These are phyloP conservation scores for Aspergillus latus DNA, from an alignment of 2,329 filamentous ascomycete genomes.

Conservation along the genomic window DNA sequence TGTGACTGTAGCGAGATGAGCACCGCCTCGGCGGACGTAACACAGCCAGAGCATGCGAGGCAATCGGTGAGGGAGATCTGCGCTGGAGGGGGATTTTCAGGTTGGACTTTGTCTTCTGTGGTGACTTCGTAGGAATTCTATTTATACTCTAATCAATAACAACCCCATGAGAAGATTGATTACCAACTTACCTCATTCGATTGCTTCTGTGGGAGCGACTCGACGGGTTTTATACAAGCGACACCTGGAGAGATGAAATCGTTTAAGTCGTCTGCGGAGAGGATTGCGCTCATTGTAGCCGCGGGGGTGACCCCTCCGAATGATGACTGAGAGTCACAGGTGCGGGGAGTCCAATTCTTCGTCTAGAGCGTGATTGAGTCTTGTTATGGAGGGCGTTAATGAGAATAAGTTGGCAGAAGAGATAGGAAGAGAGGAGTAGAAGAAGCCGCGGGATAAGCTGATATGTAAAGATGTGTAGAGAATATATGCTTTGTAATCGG, in stretches of 20 bases:
- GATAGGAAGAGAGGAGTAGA: background rate
- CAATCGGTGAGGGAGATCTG: constrained; percentile 97
- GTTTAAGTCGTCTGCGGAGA: constrained; percentile 94
- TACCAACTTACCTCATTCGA: constrained; percentile 45
- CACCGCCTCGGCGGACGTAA: constrained; percentile 96
- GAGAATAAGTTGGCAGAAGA: background rate
- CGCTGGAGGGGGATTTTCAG: constrained; percentile 65
- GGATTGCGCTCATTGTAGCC: constrained; percentile 84
- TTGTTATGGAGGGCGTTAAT: background rate
- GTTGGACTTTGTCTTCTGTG: constrained; percentile 74
- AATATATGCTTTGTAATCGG: constrained; percentile 34
- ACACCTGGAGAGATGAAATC: constrained; percentile 98
- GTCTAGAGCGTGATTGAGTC: background rate
- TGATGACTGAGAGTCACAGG: background rate
- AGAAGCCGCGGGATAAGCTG: constrained; percentile 10
- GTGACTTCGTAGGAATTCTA: constrained; percentile 78
- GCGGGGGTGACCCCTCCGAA: constrained; percentile 13
- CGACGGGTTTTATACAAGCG: constrained; percentile 96
- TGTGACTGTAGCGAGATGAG: constrained; percentile 93
- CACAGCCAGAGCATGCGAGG: constrained; percentile 94
- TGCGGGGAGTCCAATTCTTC: background rate
- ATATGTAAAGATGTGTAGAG: constrained; percentile 15
- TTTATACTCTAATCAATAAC: constrained; percentile 23
- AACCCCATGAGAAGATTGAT: constrained; percentile 9
- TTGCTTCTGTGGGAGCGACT: constrained; percentile 73